Evolutionary conservation across 306 rosid genomes (phyloP), one percentile per base, ranked within the genome.

Genomic region (Hippophae tibetana): DNA sequence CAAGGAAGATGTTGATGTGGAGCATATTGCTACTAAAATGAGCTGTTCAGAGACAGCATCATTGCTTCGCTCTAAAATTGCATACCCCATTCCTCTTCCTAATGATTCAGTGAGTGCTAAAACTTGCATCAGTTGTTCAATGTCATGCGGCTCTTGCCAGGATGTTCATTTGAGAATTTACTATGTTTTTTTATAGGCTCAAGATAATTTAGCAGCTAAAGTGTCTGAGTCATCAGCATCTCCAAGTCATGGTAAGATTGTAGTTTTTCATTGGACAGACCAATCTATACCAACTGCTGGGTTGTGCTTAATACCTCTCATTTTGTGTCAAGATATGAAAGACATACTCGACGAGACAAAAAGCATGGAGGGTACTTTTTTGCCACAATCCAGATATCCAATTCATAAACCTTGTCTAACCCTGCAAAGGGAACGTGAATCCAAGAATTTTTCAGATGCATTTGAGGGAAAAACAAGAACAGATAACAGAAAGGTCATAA

Each of bases 351-450:
- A 49, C 42, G 62, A 78, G 56, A 65, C 52, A 69, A 64, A 63
- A 82, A 60, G 62, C 72, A 72, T 73, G 10, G 79, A 82, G 52
- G 85, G 74, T 60, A 74, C 73, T 66, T 69, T 65, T 69, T 72
- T 87, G 61, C 82, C 42, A 62, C 83, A 82, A 47, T 75, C 84
- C 57, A 72, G 69, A 58, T 76, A 72, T 71, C 70, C 88, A 61
- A 75, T 92, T 72, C 97, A 82, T 75, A 88, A 81, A 72, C 95
- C 86, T 56, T 92, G 97, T 72, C 55, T 72, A 62, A 76, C 74
- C 50, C 76, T 75, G 72, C 81, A 69, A 18, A 80, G 63, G 85
- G 85, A 68, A 61, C 71, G 60, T 13, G 87, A 78, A 51, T 63
- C 44, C 46, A 65, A 63, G 40, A 67, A 58, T 62, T 57, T 67